Percentiles rank a stretch among this genome's conserved stretches.
phyloP scores from a whole-genome alignment of 2,329 filamentous ascomycete genomes.

The Paraconiothyrium sp. region DNA sequence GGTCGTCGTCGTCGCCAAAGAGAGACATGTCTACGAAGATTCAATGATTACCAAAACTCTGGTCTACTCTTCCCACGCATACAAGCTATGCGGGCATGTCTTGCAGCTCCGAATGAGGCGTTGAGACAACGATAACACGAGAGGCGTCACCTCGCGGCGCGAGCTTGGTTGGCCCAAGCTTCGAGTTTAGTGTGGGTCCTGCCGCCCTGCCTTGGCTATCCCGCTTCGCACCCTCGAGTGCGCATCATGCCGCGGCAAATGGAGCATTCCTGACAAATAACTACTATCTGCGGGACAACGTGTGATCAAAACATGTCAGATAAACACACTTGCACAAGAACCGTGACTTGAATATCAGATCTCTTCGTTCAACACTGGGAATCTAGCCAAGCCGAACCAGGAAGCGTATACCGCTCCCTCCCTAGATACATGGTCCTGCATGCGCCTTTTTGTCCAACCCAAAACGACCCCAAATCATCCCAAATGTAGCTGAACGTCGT shows the following conservation, averaged over 20 bases:
- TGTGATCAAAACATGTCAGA: too few relatives aligned
- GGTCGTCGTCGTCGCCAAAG: slow-evolving; percentile 50
- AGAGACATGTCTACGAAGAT: slow-evolving; percentile 47
- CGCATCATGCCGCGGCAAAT: background rate
- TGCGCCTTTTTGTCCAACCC: slow-evolving; percentile 15
- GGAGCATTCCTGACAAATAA: background rate
- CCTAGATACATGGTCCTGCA: slow-evolving; percentile 3
- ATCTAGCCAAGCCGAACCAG: background rate
- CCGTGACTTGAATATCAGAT: background rate
- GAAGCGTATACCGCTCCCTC: background rate
- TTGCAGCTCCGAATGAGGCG: slow-evolving; percentile 23
- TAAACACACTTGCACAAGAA: background rate
- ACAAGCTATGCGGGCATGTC: slow-evolving; percentile 2
- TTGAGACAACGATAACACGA: slow-evolving; percentile 38
- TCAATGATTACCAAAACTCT: background rate
- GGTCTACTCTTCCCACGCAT: background rate
- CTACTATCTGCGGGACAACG: background rate
- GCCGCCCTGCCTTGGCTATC: slow-evolving; percentile 3
- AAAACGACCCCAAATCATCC: slow-evolving; percentile 21
- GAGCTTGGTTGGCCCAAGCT: slow-evolving; percentile 31
- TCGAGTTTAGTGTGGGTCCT: slow-evolving; percentile 15
- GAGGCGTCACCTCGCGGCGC: slow-evolving; percentile 28
- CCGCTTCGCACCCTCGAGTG: background rate
- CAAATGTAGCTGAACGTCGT: slow-evolving; percentile 28
- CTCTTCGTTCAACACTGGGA: background rate